These are phyloP conservation scores for Teunomyces kruisii DNA, from an alignment of 805 yeast species.

Conservation along the genomic window DNA sequence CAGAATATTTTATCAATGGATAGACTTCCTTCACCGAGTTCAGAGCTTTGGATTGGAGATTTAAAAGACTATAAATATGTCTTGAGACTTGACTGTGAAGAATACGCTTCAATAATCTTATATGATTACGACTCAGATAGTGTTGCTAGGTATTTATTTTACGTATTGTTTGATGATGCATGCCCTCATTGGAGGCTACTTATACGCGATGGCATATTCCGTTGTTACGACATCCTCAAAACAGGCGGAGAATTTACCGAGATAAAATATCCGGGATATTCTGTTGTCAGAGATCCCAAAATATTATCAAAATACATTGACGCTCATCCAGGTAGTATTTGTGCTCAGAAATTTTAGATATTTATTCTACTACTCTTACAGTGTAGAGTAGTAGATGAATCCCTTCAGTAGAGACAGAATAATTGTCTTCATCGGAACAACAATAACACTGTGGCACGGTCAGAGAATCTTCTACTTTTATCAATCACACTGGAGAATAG, in stretches of 20 bases:
- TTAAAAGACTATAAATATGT: neutral
- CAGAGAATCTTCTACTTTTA: no score
- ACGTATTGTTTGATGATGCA: neutral
- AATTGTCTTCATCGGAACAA: no score
- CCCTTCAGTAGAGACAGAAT: no score
- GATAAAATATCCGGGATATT: neutral
- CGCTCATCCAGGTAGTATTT: neutral
- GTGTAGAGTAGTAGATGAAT: no score
- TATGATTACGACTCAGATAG: slow-evolving; percentile 1
- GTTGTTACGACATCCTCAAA: neutral
- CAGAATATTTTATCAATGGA: neutral
- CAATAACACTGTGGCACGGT: no score
- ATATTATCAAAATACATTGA: neutral
- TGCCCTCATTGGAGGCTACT: neutral
- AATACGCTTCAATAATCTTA: slow-evolving; percentile 1
- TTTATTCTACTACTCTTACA: neutral
- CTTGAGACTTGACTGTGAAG: slow-evolving; percentile 3
- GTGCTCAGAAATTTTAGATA: neutral
- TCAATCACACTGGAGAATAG: neutral
- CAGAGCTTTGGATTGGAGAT: slow-evolving; percentile 4
- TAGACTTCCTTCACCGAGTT: neutral
- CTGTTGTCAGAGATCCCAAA: neutral
- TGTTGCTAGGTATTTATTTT: neutral
- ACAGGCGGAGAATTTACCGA: neutral
- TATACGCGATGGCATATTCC: neutral